A percentile compares a stretch with the other conserved stretches of the same genome.
These are phyloP conservation scores for Solanum bulbocastanum DNA, from an alignment of 257 asterid genomes.

Conservation along the genomic window DNA sequence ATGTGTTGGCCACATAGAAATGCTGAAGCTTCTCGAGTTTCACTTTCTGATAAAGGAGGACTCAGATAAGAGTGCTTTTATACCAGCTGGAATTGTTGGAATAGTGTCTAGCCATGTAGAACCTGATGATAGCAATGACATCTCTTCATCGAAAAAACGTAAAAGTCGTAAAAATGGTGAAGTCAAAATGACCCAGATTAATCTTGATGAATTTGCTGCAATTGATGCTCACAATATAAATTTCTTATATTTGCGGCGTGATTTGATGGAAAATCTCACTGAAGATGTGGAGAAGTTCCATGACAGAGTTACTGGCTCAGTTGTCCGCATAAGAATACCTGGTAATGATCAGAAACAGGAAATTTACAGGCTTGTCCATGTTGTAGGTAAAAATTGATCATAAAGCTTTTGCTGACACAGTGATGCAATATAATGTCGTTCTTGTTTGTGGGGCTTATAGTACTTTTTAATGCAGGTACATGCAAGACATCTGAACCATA, in stretches of 20 bases:
- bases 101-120: constrained; percentile 16
- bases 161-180: constrained; percentile 48
- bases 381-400: constrained; percentile 54
- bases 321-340: constrained; percentile 74
- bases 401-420: not conserved
- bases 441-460: not conserved
- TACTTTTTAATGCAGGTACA: constrained; percentile 44
- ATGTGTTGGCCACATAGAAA: constrained; percentile 64
- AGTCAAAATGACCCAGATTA: constrained; percentile 33
- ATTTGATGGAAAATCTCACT: constrained; percentile 61
- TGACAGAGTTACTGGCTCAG: constrained; percentile 56
- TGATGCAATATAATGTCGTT: not conserved
- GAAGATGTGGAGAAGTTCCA: constrained; percentile 51
- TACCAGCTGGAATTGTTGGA: constrained; percentile 58
- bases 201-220: constrained; percentile 71
- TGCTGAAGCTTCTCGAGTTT: constrained; percentile 74
- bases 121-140: constrained; percentile 22
- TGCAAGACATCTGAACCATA: constrained; percentile 57
- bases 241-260: constrained; percentile 66
- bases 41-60: constrained; percentile 57
- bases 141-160: constrained; percentile 31
- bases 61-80: constrained; percentile 24
- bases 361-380: constrained; percentile 85
- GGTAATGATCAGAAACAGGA: constrained; percentile 67
- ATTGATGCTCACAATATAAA: constrained; percentile 76